Evolutionary conservation across 208 protist species (phyloP).

Genomic region (Blechomonas ayalai): DNA sequence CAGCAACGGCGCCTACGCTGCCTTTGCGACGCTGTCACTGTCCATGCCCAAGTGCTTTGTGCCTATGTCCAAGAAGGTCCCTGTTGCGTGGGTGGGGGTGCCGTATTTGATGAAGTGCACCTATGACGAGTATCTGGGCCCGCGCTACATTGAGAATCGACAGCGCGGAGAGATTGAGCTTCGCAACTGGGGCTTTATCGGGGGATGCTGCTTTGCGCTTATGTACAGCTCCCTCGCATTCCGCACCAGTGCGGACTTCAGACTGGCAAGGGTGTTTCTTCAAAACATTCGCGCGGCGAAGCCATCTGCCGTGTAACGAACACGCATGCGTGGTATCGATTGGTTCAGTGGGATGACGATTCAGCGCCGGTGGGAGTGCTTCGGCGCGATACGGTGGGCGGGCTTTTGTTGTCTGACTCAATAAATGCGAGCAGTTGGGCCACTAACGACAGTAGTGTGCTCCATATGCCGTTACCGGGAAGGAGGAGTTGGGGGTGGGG

Average conservation of each 20-base stretch:
- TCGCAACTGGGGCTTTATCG: conserved; percentile 78
- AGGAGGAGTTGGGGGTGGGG: no score
- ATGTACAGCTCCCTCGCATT: conserved; percentile 69
- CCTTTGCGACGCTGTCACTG: conserved; percentile 60
- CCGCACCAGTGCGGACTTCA: conserved; percentile 38
- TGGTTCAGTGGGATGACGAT: no score
- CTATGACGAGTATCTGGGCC: conserved; percentile 77
- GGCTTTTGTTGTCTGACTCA: background rate
- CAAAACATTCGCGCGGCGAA: conserved; percentile 27
- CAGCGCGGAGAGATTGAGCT: conserved; percentile 43
- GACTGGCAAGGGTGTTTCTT: conserved; percentile 28
- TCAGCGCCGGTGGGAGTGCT: background rate
- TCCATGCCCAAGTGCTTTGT: conserved; percentile 57
- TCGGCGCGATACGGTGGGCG: background rate
- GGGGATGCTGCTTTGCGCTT: conserved; percentile 70
- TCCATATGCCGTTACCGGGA: conserved; percentile 14
- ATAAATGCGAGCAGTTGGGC: background rate
- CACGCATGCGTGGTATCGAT: no score
- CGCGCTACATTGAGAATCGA: conserved; percentile 45
- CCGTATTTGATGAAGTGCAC: conserved; percentile 64
- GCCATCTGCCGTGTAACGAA: no score
- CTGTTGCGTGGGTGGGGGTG: conserved; percentile 34
- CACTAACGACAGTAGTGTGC: conserved; percentile 10
- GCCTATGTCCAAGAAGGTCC: conserved; percentile 38
- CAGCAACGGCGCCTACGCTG: conserved; percentile 74